Percentiles rank a stretch among this genome's conserved stretches.
Conservation (phyloP, 257 asterid species). For the Rehmannia glutinosa region DNA sequence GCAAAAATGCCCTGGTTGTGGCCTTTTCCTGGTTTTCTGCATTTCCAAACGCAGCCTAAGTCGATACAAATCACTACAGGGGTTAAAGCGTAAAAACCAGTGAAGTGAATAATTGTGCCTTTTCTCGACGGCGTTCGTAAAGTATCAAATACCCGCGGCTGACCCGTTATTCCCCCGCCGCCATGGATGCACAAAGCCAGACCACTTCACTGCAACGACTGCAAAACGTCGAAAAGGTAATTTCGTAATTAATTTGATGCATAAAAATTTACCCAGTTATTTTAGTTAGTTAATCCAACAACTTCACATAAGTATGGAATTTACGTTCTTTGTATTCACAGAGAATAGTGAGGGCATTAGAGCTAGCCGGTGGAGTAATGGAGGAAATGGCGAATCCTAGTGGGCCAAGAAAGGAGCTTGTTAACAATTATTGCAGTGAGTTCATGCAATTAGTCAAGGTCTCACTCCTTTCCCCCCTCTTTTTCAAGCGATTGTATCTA, state of each 20-base stretch:
- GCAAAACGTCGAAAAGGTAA: conserved; percentile 79
- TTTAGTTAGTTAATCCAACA: not conserved
- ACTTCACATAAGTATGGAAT: not conserved
- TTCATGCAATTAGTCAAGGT: conserved; percentile 88
- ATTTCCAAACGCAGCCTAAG: no score
- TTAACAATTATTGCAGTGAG: conserved; percentile 69
- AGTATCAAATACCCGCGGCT: not conserved
- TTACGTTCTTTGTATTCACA: conserved; percentile 16
- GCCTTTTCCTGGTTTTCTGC: no score
- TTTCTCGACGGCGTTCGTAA: not conserved
- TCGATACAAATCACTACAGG: not conserved
- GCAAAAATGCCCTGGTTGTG: no score
- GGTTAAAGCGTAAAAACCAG: not conserved
- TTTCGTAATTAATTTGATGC: conserved; percentile 10
- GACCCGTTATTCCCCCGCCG: not conserved
- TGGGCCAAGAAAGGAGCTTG: conserved; percentile 83
- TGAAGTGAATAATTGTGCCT: not conserved
- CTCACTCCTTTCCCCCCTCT: not conserved
- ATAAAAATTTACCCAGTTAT: not conserved
- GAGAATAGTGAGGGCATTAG: conserved; percentile 87
- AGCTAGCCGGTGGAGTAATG: conserved; percentile 89
- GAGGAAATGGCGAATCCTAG: conserved; percentile 85
- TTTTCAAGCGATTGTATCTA: not conserved
- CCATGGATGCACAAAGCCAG: conserved; percentile 74
- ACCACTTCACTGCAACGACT: conserved; percentile 79